phyloP scores from a whole-genome alignment of 2,329 filamentous ascomycete genomes.

The Fusarium haematococcum region DNA sequence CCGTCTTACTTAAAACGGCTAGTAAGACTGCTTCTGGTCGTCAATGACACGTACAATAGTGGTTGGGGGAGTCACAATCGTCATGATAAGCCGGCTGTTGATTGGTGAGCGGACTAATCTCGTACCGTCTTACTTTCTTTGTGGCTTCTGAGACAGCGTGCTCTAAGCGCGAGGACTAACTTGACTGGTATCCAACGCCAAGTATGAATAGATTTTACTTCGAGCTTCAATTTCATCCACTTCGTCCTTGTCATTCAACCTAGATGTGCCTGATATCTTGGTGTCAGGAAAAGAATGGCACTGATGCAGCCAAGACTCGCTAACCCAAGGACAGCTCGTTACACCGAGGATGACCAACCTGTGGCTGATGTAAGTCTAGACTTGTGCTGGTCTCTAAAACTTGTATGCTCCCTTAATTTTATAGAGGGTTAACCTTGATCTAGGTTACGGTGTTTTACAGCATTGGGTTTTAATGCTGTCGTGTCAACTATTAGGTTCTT shows the following conservation, averaged over 20 bases:
- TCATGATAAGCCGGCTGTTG: not conserved
- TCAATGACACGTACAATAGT: not conserved
- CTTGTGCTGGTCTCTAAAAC: not conserved
- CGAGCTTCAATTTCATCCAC: not conserved
- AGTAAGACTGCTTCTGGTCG: not conserved
- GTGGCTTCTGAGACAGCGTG: not conserved
- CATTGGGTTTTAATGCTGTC: no score
- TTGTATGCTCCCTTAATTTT: not conserved
- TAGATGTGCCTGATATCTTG: not conserved
- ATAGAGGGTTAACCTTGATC: no score
- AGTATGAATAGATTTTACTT: not conserved
- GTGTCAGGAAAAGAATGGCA: not conserved
- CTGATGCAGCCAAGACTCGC: not conserved
- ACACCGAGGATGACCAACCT: not conserved
- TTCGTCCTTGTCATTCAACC: not conserved
- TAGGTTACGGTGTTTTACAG: no score
- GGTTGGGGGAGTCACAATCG: not conserved
- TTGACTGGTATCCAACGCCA: not conserved
- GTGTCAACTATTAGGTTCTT: no score
- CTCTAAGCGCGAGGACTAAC: no score
- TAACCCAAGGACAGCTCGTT: not conserved
- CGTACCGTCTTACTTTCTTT: not conserved
- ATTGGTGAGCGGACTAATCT: not conserved
- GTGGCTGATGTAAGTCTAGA: not conserved
- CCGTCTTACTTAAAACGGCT: not conserved